Base-by-base conservation (phyloP, 257 asterid species). In the Ajuga chamaepitys region DNA sequence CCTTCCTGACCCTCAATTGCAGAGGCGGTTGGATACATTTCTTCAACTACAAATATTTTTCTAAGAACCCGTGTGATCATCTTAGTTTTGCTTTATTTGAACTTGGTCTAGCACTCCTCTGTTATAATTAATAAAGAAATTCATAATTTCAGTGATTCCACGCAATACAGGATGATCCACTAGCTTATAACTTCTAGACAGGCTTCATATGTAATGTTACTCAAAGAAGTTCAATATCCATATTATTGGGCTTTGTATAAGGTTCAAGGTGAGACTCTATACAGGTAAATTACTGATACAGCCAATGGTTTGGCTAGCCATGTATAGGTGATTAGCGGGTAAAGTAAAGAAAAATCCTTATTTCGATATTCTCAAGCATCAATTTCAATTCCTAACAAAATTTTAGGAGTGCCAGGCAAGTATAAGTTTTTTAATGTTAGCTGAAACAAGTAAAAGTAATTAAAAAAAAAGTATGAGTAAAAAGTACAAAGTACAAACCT, bases 401-500 rank as follows among this genome's bases (percentile, higher is more conserved):
- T 7, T 10, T 47, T 62, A 62, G 54, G 18, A 20, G 2, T 7
- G 17, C 26, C 34, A 69, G 32, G 20, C n/a, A 18, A 28, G n/a
- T 10, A 52, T 14, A 34, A 47, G 20, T 13, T 10, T 16, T 16
- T 22, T 9, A 3, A 44, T 20, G 25, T 58, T 26, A 41, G 55
- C 30, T n/a, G n/a, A 56, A 26, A 44, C 1, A 6, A 37, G 67
- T 48, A 61, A 10, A 38, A 20, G 50, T 32, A 62, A 32, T n/a
- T n/a, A n/a, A n/a, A n/a, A n/a, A n/a, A 44, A 1, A 6, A 37
- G 67, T 48, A 61, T 13, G 46, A 20, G 50, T 32, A 62, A 32
- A 1, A 21, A 28, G 32, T 63, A 54, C 11, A 28, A 64, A 68
- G 71, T 74, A 70, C 12, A 48, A 62, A 92, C 98, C 98, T 93